Base-by-base conservation (phyloP, 202 grass and related monocot species). In the Hordeum pubiflorum region DNA sequence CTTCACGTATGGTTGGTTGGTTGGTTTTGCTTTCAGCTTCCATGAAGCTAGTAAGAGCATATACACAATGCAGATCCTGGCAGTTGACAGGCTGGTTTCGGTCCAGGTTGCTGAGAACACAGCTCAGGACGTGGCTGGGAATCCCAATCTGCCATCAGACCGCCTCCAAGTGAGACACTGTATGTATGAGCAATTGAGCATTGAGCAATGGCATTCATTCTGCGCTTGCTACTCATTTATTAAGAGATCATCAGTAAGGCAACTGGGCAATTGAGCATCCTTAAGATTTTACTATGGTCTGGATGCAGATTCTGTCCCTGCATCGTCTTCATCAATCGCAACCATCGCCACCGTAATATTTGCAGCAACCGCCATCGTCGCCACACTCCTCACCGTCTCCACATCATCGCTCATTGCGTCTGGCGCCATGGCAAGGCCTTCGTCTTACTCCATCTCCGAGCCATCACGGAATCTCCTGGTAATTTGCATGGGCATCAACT, bases 401-500 rank as follows among this genome's bases (percentile, higher is more conserved):
- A 96, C 96, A 34, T 86, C 92, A 7, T 88, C 87, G 3, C 90
- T 99, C 17, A 17, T 99, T 7, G 88, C 89, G 11, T 95, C 92
- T 57, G 96, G 96, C 41, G 80, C 71, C 26, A 84, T 91, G 79
- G 58, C 92, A 22, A 99, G 96, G 85, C 90, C 87, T 7, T 78
- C 77, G 44, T 81, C 90, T 39, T 57, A 86, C 58, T 67, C 89
- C 24, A 86, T 93, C 72, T 96, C 96, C 6, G 89, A 99, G 64
- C 92, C 90, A 83, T 93, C 96, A 69, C 82, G 90, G 41, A 93
- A 91, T 82, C 78, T 99, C 4, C 23, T 99, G 92, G 96, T 98
- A 90, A 68, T 58, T 36, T 10, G 7, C 56, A 6, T 2, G 0
- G 39, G 8, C 37, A 9, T 43, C 9, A 14, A 24, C 17, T 83